These are phyloP conservation scores for Lolium rigidum DNA, from an alignment of 176 grass and related monocot genomes.

Conservation along the genomic window DNA sequence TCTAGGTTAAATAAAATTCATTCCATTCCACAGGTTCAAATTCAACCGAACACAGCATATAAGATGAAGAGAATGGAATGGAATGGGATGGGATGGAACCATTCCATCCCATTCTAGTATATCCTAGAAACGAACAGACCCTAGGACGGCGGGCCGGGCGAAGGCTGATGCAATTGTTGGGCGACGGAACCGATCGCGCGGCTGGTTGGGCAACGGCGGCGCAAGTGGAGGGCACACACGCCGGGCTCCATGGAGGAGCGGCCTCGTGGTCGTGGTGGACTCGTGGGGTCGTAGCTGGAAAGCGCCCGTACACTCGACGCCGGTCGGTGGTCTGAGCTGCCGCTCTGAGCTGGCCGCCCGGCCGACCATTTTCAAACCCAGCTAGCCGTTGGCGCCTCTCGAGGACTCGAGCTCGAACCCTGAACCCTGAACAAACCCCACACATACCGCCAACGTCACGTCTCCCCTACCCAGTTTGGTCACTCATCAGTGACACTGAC, in stretches of 20 bases:
- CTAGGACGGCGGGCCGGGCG: no score
- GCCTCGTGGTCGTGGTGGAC: neutral
- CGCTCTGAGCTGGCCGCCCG: conserved; percentile 36
- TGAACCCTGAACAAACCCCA: neutral
- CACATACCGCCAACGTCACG: neutral
- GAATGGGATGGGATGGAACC: no score
- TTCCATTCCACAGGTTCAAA: no score
- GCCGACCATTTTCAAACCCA: conserved; percentile 38
- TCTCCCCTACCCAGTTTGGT: neutral
- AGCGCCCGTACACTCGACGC: neutral
- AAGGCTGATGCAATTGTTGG: no score
- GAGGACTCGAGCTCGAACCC: neutral
- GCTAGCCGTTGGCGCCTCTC: conserved; percentile 45
- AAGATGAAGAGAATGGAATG: no score
- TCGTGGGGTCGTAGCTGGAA: conserved; percentile 45
- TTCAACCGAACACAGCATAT: no score
- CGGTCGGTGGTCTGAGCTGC: conserved; percentile 39
- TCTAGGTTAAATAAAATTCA: no score
- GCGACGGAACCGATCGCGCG: no score
- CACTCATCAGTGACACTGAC: no score
- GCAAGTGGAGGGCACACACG: neutral
- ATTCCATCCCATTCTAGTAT: no score
- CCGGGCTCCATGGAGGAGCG: neutral
- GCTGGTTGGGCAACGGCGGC: neutral
- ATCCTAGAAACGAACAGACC: no score